Conservation (phyloP, 1,284 basidiomycete genomes). For the Sutorius eximius region DNA sequence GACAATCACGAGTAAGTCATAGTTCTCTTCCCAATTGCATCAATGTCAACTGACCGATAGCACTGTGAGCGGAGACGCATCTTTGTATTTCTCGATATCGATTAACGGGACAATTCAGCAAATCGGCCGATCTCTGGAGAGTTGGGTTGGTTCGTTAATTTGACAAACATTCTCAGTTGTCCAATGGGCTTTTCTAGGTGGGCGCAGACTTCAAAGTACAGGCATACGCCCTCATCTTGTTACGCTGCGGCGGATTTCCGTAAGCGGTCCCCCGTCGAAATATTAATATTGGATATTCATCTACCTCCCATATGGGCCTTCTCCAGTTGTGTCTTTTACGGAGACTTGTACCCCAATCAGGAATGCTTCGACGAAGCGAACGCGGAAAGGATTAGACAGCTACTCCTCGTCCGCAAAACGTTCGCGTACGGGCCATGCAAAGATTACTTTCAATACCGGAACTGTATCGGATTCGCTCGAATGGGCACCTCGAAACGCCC, state of each 20-base stretch:
- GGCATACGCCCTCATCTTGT: conserved; percentile 85
- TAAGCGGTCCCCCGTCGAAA: conserved; percentile 41
- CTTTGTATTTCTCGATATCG: background rate
- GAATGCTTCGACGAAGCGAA: conserved; percentile 62
- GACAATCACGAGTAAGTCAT: conserved; percentile 76
- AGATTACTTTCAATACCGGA: conserved; percentile 58
- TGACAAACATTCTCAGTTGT: background rate
- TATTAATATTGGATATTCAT: background rate
- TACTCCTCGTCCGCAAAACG: conserved; percentile 60
- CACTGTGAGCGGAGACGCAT: conserved; percentile 46
- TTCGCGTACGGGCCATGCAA: conserved; percentile 62
- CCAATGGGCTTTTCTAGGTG: conserved; percentile 45
- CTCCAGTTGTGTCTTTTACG: conserved; percentile 85
- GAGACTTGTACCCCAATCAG: conserved; percentile 77
- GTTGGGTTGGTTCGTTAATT: conserved; percentile 57
- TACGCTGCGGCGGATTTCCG: conserved; percentile 85
- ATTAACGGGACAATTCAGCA: conserved; percentile 44
- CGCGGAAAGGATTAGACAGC: conserved; percentile 47
- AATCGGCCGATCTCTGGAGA: conserved; percentile 71
- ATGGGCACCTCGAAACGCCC: conserved; percentile 48
- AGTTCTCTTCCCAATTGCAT: background rate
- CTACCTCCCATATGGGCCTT: background rate
- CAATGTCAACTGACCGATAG: conserved; percentile 31
- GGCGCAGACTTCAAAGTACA: conserved; percentile 68
- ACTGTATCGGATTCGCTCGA: conserved; percentile 76